phyloP scores from a whole-genome alignment of 352 stramenopile genomes.

The Globisporangium yorkense region DNA sequence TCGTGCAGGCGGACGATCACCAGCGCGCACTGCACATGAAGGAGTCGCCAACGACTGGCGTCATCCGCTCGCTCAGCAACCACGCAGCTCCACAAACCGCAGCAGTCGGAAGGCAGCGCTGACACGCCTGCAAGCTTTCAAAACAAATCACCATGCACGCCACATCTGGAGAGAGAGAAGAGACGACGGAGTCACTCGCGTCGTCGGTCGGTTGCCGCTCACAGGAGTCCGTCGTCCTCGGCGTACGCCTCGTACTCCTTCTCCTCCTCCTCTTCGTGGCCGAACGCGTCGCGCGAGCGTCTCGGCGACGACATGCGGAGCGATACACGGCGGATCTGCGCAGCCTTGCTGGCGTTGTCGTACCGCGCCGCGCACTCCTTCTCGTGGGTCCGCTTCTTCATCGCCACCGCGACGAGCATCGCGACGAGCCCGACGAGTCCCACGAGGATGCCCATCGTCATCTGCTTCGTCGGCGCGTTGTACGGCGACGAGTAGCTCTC shows the following conservation, averaged over 20 bases:
- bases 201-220: conserved; percentile 7
- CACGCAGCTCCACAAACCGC: no score
- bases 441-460: conserved; percentile 53
- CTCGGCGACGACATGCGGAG: conserved; percentile 44
- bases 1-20: no score
- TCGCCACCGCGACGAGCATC: conserved; percentile 56
- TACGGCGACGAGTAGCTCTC: conserved; percentile 9
- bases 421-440: conserved; percentile 43
- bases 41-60: no score
- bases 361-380: conserved; percentile 41
- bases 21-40: neutral
- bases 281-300: conserved; percentile 3
- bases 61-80: no score
- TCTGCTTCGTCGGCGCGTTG: conserved; percentile 55
- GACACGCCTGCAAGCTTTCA: no score
- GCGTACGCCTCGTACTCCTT: conserved; percentile 42
- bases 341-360: conserved; percentile 47
- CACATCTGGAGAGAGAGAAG: no score
- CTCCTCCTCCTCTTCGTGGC: conserved; percentile 35
- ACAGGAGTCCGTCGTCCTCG: conserved; percentile 56
- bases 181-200: neutral
- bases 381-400: conserved; percentile 61
- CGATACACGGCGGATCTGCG: conserved; percentile 70
- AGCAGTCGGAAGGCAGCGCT: no score
- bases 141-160: no score